Evolutionary conservation across 768 basidiomycete species (phyloP), one percentile per base, ranked within the genome.

Genomic region (Agrocybe chaxingu): DNA sequence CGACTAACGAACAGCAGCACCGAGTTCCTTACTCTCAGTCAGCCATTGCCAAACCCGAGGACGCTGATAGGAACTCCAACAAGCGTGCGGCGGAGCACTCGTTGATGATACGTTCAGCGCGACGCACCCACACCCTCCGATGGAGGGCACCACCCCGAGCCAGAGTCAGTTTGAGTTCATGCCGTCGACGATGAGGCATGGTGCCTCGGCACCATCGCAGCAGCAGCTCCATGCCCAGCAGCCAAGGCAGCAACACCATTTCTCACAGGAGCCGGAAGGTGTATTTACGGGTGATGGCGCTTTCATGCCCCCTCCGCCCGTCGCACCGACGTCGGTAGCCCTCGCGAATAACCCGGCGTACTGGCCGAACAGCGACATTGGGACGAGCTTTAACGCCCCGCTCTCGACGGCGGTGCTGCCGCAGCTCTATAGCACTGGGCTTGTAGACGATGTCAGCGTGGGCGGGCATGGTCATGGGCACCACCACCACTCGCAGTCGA

Each of bases 351-450:
- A 24, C 24, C 24, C 24, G 24, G 24, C 24, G 24, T 24, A 24
- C 24, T 24, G 24, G 24, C 24, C 24, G 5, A 24, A 24, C 8
- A 51, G 48, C 42, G 53, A 53, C 42, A 48, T 67, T 47, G 59
- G 69, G 51, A 46, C 64, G 9, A 59, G 65, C 47, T 74, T 75
- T 58, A 62, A 74, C 18, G 73, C 73, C 5, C 72, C 78, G 39
- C 59, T 89, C 38, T 85, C 87, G 16, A 89, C 87, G 12, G 84
- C 85, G 0, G 85, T 86, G 19, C 74, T 89, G 38, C 85, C 87
- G 0, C 86, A 87, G 55, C 70, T 84, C 57, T 89, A 87, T 62
- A 88, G 85, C 66, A 87, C 87, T 3, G 87, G 86, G 0, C 67
- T 88, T 42, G 73, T 79, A 2, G 83, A 82, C 53, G 79, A 80